These are phyloP conservation scores for Dothistroma septosporum DNA, from an alignment of 2,329 filamentous ascomycete species.

Conservation along the genomic window DNA sequence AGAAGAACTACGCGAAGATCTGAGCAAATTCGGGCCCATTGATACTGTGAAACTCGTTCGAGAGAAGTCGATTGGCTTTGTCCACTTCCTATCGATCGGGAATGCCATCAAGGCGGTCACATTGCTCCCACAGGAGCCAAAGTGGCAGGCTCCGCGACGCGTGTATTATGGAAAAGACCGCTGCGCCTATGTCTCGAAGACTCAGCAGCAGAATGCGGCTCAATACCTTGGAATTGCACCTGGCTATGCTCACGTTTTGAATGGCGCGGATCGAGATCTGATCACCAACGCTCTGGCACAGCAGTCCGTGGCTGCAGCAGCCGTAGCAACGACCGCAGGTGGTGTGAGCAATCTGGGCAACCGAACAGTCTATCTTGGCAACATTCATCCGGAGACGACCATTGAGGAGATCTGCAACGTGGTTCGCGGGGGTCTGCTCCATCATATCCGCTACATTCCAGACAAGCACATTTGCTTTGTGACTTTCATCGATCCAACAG, in stretches of 20 bases:
- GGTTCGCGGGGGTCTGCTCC: slow-evolving; percentile 86
- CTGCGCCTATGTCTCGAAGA: slow-evolving; percentile 98
- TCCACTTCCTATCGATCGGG: slow-evolving; percentile 94
- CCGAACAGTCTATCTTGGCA: slow-evolving; percentile 94
- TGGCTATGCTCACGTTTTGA: slow-evolving; percentile 92
- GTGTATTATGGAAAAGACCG: slow-evolving; percentile 99
- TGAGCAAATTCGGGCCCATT: slow-evolving; percentile 93
- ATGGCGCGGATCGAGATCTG: slow-evolving; percentile 90
- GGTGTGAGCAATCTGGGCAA: slow-evolving; percentile 97
- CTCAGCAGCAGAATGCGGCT: slow-evolving; percentile 96
- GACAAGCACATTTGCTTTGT: slow-evolving; percentile 99
- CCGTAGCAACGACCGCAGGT: slow-evolving; percentile 91
- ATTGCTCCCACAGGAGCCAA: slow-evolving; percentile 90
- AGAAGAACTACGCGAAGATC: slow-evolving; percentile 87
- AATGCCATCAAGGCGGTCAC: slow-evolving; percentile 98
- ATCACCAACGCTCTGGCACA: slow-evolving; percentile 95
- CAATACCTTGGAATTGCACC: slow-evolving; percentile 97
- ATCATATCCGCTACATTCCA: slow-evolving; percentile 98
- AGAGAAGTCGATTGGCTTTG: slow-evolving; percentile 96
- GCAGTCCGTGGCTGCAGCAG: slow-evolving; percentile 93
- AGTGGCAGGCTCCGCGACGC: slow-evolving; percentile 91
- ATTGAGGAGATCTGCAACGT: slow-evolving; percentile 99
- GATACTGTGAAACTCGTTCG: slow-evolving; percentile 97
- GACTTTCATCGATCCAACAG: slow-evolving; percentile 97
- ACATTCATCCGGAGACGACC: slow-evolving; percentile 97